phyloP scores from a whole-genome alignment of 75 land plant genomes.

The Chamaecyparis obtusa region DNA sequence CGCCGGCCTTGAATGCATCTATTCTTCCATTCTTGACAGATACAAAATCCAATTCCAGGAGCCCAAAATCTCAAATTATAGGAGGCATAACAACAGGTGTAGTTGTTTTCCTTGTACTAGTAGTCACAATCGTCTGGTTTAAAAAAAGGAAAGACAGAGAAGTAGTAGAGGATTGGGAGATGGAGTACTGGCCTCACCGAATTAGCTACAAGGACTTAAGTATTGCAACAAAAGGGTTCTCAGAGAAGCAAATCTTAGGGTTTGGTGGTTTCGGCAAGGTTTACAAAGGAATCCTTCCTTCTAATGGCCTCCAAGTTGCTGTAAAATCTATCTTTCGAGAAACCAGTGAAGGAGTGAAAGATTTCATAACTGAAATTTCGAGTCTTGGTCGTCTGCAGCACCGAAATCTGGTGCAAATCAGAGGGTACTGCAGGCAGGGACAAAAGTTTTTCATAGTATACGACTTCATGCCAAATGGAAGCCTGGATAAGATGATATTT shows the following conservation, averaged over 20 bases:
- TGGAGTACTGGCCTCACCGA: conserved; percentile 5
- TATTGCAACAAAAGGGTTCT: background rate
- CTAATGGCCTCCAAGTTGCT: background rate
- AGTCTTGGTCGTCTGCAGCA: too few relatives aligned
- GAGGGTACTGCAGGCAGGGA: background rate
- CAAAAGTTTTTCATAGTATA: too few relatives aligned
- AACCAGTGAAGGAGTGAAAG: background rate
- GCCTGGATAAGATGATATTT: too few relatives aligned
- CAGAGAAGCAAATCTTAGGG: background rate
- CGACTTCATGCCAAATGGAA: too few relatives aligned
- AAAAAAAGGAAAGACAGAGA: background rate
- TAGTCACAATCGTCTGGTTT: background rate
- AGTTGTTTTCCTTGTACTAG: background rate
- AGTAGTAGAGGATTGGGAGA: background rate
- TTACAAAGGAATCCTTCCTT: background rate
- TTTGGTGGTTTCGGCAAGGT: background rate
- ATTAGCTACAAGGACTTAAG: background rate
- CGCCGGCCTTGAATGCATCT: background rate
- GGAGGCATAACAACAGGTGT: background rate
- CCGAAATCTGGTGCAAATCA: background rate
- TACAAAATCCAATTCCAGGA: background rate
- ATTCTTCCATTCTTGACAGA: background rate
- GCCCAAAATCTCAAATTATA: background rate
- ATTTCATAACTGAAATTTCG: too few relatives aligned
- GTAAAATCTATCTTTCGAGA: background rate